phyloP scores from a whole-genome alignment of 306 rosid genomes.

The Clitoria ternatea region DNA sequence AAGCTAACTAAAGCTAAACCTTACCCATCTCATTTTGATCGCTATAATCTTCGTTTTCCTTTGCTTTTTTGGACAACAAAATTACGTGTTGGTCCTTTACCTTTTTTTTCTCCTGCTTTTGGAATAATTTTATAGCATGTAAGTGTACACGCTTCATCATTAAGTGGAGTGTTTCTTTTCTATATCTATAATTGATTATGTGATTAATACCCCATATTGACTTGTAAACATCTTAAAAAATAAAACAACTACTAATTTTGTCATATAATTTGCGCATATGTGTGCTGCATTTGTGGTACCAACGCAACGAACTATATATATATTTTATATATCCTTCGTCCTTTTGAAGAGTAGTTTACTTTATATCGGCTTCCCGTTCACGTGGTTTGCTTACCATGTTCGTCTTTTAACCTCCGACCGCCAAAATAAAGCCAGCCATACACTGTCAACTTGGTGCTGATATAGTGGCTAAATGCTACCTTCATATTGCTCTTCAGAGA shows the following conservation, averaged over 20 bases:
- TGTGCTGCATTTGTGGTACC: background rate
- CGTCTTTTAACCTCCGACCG: slow-evolving; percentile 11
- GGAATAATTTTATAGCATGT: background rate
- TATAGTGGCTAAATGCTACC: background rate
- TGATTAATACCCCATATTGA: too few species aligned
- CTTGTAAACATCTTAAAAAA: too few species aligned
- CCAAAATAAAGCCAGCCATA: slow-evolving; percentile 24
- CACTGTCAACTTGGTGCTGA: slow-evolving; percentile 1
- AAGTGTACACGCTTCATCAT: background rate
- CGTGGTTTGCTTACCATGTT: slow-evolving; percentile 23
- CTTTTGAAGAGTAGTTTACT: slow-evolving; percentile 1
- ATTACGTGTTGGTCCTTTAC: background rate
- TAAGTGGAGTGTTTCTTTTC: background rate
- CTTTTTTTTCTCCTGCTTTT: background rate
- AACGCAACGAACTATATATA: too few species aligned
- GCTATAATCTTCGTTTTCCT: slow-evolving; percentile 1
- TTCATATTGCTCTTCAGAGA: background rate
- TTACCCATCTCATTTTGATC: background rate
- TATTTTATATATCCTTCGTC: background rate
- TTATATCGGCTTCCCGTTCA: slow-evolving; percentile 24
- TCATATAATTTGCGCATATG: too few species aligned
- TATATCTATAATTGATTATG: too few species aligned
- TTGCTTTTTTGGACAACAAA: background rate
- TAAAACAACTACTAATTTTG: too few species aligned
- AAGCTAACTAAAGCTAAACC: slow-evolving; percentile 17